Conservation (phyloP, 805 yeast genomes). For the Dipodascus albidus region DNA sequence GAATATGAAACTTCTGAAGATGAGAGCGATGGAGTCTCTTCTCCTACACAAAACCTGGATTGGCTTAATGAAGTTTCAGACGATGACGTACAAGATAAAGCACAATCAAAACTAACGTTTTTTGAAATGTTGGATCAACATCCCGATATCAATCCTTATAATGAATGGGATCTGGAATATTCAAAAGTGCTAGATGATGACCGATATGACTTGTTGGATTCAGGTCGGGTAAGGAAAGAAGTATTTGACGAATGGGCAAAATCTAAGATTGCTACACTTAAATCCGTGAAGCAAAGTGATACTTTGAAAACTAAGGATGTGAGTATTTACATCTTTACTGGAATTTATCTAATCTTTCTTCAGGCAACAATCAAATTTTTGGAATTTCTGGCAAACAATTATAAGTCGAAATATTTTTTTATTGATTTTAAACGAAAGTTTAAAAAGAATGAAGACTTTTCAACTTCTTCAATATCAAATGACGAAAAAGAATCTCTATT, state of each 20-base stretch:
- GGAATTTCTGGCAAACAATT: constrained; percentile 20
- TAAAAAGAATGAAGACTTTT: constrained; percentile 20
- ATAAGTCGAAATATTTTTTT: constrained; percentile 24
- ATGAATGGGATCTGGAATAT: constrained; percentile 38
- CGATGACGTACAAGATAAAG: constrained; percentile 13
- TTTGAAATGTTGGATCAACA: constrained; percentile 25
- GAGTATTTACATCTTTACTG: constrained; percentile 1
- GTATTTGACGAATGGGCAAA: constrained; percentile 38
- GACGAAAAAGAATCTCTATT: constrained; percentile 29
- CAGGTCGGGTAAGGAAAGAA: constrained; percentile 27
- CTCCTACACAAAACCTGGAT: constrained; percentile 6
- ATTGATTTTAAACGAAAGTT: constrained; percentile 30
- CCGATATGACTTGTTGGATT: constrained; percentile 27
- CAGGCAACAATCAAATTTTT: constrained; percentile 19
- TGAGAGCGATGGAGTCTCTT: constrained; percentile 4
- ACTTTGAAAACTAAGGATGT: constrained; percentile 5
- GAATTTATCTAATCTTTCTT: constrained; percentile 2
- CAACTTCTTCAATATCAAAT: constrained; percentile 21
- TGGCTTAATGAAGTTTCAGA: constrained; percentile 11
- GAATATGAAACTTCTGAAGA: constrained; percentile 14
- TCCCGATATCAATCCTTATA: constrained; percentile 30
- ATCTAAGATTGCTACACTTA: constrained; percentile 7
- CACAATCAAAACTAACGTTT: constrained; percentile 19
- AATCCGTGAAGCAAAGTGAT: constrained; percentile 3
- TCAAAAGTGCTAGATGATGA: constrained; percentile 32